Percentiles rank a stretch among this genome's conserved stretches.
Conservation (phyloP, 345 rosid species). For the Balakata baccata region DNA sequence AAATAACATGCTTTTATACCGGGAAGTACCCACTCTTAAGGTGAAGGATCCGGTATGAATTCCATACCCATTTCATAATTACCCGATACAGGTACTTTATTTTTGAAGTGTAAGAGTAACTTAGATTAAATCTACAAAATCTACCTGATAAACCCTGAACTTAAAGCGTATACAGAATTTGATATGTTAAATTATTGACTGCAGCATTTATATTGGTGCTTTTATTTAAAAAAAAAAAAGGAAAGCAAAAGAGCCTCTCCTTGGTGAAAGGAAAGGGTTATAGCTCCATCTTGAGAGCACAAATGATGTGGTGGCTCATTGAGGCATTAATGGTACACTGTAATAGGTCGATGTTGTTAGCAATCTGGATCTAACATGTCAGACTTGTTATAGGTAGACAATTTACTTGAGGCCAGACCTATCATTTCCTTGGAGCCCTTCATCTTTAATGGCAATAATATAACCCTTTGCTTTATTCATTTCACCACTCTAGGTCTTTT, state of each 20-base stretch:
- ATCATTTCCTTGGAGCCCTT: not conserved
- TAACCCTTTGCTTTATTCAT: not conserved
- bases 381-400: not conserved
- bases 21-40: too few species aligned
- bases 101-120: too few species aligned
- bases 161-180: not conserved
- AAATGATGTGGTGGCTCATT: slow-evolving; percentile 1
- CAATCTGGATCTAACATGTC: not conserved
- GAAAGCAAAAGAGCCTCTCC: too few species aligned
- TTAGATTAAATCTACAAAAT: too few species aligned
- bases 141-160: not conserved
- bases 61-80: too few species aligned
- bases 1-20: too few species aligned
- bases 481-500: not conserved
- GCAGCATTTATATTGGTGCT: not conserved
- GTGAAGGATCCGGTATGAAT: too few species aligned
- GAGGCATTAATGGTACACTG: not conserved
- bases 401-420: too few species aligned
- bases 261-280: too few species aligned
- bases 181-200: not conserved
- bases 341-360: not conserved
- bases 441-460: not conserved
- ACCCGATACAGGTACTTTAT: too few species aligned
- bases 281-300: not conserved
- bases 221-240: not conserved